Conservation (phyloP, 768 basidiomycete species). For the Chalciporus piperatus region DNA sequence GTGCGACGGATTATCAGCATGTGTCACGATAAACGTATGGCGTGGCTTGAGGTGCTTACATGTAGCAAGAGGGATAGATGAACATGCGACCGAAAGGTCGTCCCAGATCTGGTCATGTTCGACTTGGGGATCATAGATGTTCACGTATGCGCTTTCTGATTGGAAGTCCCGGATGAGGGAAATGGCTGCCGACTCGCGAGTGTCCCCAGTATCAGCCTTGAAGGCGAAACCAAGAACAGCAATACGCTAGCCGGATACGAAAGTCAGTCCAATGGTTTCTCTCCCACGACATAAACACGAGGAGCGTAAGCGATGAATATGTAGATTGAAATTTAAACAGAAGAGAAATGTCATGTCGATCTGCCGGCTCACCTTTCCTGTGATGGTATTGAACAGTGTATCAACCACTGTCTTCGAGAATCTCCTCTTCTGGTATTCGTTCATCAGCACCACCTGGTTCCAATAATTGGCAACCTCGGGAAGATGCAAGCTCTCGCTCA, state of each 20-base stretch:
- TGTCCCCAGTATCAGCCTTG: slow-evolving; percentile 99
- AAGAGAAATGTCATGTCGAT: not conserved
- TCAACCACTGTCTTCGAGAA: slow-evolving; percentile 97
- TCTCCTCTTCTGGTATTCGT: slow-evolving; percentile 95
- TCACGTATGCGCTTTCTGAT: slow-evolving; percentile 81
- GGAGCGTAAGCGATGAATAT: not conserved
- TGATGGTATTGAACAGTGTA: slow-evolving; percentile 97
- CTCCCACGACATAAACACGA: slow-evolving; percentile 4
- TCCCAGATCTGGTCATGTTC: slow-evolving; percentile 82
- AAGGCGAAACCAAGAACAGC: slow-evolving; percentile 98
- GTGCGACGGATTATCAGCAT: not conserved
- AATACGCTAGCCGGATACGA: slow-evolving; percentile 56
- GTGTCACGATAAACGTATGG: not conserved
- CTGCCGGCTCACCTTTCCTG: slow-evolving; percentile 68
- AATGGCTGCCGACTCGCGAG: slow-evolving; percentile 95
- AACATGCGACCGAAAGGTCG: slow-evolving; percentile 69
- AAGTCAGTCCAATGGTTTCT: slow-evolving; percentile 2
- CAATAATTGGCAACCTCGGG: slow-evolving; percentile 98
- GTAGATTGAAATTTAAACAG: not conserved
- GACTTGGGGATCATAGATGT: slow-evolving; percentile 92
- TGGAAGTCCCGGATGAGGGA: slow-evolving; percentile 93
- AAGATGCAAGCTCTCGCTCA: slow-evolving; percentile 90
- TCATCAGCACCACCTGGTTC: slow-evolving; percentile 96
- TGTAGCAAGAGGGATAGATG: slow-evolving; percentile 55
- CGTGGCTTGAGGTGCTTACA: slow-evolving; percentile 46